Evolutionary conservation across 352 stramenopile species (phyloP), one percentile per base, ranked within the genome.

Genomic region (Pythium dissimile): DNA sequence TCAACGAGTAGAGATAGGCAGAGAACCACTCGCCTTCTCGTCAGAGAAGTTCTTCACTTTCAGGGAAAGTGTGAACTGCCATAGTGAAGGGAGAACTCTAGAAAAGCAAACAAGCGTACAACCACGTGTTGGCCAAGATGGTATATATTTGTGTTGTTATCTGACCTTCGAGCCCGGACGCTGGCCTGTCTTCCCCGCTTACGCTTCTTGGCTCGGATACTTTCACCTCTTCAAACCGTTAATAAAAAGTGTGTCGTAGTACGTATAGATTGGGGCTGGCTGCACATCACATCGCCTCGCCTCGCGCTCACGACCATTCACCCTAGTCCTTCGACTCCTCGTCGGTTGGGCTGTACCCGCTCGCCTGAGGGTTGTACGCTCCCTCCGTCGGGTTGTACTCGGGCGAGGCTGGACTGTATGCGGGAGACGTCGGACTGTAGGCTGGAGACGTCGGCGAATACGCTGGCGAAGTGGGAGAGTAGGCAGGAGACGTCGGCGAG

Each of bases 301-400:
- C 66, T 64, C 54, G 69, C 71, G 47, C 62, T 82, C 41, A 18
- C 10, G 23, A 20, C 18, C 30, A n/a, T 38, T 23, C 24, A 21
- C 5, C 30, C 41, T 64, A 64, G 38, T 64, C 56, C 56, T 64
- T 64, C 12, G 56, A 57, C 23, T 87, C 76, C 37, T 88, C 75
- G 51, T 88, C 78, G 10, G 80, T 88, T 42, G 80, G 80, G 24
- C 80, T 90, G 63, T 90, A 90, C 49, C 78, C 78, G 47, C 77
- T 88, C n/a, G 74, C 78, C 52, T 68, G 74, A 32, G 80, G 77
- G 53, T 88, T 86, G 68, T 90, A 90, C 26, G 72, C 75, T 21
- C 54, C 38, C 54, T 88, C 80, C 16, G 72, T 70, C 20, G 86
- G 84, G 18, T 52, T 89, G 62, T 96, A 97, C 34, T 75, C 78